These are phyloP conservation scores for Chrysosporium queenslandicum DNA, from an alignment of 2,329 filamentous ascomycete species.

Conservation along the genomic window DNA sequence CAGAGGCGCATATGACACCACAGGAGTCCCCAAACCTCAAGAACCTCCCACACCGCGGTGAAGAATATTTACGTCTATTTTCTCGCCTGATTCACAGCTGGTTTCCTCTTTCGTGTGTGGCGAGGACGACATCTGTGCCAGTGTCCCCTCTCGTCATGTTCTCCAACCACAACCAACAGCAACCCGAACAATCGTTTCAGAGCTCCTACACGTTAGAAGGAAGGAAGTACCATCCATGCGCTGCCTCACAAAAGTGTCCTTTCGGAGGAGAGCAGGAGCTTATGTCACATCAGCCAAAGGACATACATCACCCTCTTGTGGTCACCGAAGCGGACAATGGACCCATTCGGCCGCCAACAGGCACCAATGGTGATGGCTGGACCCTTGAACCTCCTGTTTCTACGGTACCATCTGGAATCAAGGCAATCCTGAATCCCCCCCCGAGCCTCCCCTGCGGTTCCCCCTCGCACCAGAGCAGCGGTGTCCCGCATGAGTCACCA, in stretches of 20 bases:
- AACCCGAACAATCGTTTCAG: too few relatives aligned
- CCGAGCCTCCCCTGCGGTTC: conserved; percentile 19
- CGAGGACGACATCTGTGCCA: too few relatives aligned
- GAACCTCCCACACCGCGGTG: neutral
- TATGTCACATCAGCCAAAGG: conserved; percentile 31
- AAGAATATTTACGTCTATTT: neutral
- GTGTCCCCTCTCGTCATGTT: too few relatives aligned
- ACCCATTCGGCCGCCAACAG: neutral
- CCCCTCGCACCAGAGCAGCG: conserved; percentile 14
- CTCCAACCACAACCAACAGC: too few relatives aligned
- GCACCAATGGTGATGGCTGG: neutral
- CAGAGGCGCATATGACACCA: neutral
- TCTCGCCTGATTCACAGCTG: neutral
- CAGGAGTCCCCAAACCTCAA: neutral
- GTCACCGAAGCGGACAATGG: neutral
- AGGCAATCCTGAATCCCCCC: conserved; percentile 33
- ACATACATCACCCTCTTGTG: neutral
- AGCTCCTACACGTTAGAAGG: conserved; percentile 22
- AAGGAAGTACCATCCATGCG: conserved; percentile 32
- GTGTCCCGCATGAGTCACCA: conserved; percentile 23
- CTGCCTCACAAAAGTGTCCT: conserved; percentile 19
- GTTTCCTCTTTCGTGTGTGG: neutral
- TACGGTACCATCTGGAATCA: conserved; percentile 26
- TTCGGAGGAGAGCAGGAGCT: conserved; percentile 27
- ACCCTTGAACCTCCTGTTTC: neutral